Conservation (phyloP, 2,329 filamentous ascomycete genomes). For the Zymoseptoria passerinii region DNA sequence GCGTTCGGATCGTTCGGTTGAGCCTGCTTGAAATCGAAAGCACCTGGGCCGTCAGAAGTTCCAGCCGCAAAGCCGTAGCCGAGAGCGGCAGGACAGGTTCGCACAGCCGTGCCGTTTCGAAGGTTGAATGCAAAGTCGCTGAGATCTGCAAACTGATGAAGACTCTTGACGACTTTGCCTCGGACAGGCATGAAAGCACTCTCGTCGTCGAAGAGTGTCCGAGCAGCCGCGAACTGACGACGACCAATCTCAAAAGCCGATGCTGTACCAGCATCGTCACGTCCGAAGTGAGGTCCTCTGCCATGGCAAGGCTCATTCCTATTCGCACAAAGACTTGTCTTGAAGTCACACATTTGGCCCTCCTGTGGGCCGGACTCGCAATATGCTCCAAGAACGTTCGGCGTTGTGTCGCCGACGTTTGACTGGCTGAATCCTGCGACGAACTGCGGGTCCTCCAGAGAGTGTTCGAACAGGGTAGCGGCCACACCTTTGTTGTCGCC, state of each 20-base stretch:
- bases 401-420: slow-evolving; percentile 83
- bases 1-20: slow-evolving; percentile 62
- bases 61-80: slow-evolving; percentile 91
- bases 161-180: slow-evolving; percentile 63
- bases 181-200: slow-evolving; percentile 42
- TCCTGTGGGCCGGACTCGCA: slow-evolving; percentile 69
- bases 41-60: slow-evolving; percentile 82
- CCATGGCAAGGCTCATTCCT: slow-evolving; percentile 64
- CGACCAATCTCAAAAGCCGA: slow-evolving; percentile 69
- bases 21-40: slow-evolving; percentile 90
- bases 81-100: slow-evolving; percentile 77
- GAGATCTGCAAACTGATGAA: slow-evolving; percentile 82
- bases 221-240: slow-evolving; percentile 60
- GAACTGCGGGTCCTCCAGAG: slow-evolving; percentile 54
- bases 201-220: slow-evolving; percentile 46
- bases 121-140: slow-evolving; percentile 64
- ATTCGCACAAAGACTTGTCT: slow-evolving; percentile 78
- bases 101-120: slow-evolving; percentile 60
- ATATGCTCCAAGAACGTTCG: slow-evolving; percentile 78
- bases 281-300: slow-evolving; percentile 60
- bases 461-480: slow-evolving; percentile 70
- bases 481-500: slow-evolving; percentile 98
- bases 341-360: slow-evolving; percentile 60
- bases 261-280: slow-evolving; percentile 55
- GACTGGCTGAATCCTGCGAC: slow-evolving; percentile 90